Evolutionary conservation across 495 filamentous ascomycete genomes (phyloP), one percentile per base, ranked within the genome.

Genomic region (Annulohypoxylon stygium): DNA sequence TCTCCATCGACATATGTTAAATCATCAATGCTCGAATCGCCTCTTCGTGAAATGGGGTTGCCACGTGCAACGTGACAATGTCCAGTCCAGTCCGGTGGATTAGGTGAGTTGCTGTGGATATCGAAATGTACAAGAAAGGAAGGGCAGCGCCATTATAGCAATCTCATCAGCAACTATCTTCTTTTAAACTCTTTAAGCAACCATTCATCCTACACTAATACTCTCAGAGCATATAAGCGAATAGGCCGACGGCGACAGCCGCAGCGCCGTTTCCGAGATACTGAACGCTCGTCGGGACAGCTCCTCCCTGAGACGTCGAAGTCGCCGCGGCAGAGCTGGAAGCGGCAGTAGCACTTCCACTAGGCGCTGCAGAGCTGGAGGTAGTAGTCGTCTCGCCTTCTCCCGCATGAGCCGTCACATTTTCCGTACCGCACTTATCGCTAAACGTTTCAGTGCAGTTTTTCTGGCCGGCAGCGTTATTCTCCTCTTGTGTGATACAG

Each of bases 221-320:
- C 12, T 73, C 48, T 71, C 81, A 77, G 70, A 78, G 71, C 63
- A 80, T 77, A 26, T 79, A 81, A 57, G 79, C 81, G 58, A 79
- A 78, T 25, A 79, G 65, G 70, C 78, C 81, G 16, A 80, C 48
- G 34, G 78, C 76, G 33, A 76, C 80, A 34, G 77, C 82, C 1
- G 81, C 71, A 20, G 76, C 80, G 20, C 80, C 78, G 54, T 78
- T 79, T 47, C 81, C 82, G 45, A 79, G 64, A 64, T 78, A 73
- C 61, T 77, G 71, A 20, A 71, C 65, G 37, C 71, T 54, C 54
- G 79, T 79, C 3, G 81, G 78, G 14, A 78, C 76, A 70, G 78
- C 76, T 34, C 76, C 80, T 25, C 58, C 76, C 7, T 67, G 65
- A 11, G 76, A 73, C 18, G 73, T 70, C 20, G 76, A 60, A 39